Percentiles rank a stretch among this genome's conserved stretches.
Conservation (phyloP, 495 filamentous ascomycete species). For the Aspergillus panamensis region DNA sequence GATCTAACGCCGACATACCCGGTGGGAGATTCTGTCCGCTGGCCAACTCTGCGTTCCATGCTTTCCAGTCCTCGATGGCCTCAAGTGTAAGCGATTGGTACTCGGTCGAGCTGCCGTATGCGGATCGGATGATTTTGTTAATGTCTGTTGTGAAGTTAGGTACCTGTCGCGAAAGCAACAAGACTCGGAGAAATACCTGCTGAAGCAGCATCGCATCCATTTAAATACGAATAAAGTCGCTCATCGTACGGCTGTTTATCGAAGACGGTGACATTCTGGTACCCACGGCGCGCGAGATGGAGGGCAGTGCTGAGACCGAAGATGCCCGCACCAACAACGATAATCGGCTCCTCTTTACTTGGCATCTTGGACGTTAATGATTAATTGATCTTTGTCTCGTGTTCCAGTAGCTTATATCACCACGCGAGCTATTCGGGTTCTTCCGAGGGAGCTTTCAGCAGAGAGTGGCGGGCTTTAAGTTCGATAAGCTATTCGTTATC, state of each 20-base stretch:
- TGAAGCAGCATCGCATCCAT: conserved; percentile 34
- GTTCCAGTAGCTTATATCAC: no score
- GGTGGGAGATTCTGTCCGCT: conserved; percentile 26
- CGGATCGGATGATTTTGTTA: conserved; percentile 45
- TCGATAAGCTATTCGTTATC: no score
- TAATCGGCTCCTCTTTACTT: conserved; percentile 24
- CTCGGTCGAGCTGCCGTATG: conserved; percentile 36
- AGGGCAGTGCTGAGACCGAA: conserved; percentile 43
- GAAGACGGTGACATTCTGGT: conserved; percentile 39
- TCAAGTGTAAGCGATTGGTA: conserved; percentile 45
- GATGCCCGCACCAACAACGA: conserved; percentile 44
- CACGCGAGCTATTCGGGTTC: no score
- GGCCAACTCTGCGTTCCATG: conserved; percentile 39
- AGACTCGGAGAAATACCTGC: conserved; percentile 20
- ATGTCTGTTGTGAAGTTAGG: conserved; percentile 26
- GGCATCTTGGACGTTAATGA: no score
- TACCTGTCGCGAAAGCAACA: neutral
- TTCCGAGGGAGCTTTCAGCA: no score
- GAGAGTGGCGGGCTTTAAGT: no score
- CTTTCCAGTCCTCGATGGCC: conserved; percentile 34
- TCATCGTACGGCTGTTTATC: conserved; percentile 41
- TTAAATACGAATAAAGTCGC: conserved; percentile 27
- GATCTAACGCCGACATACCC: conserved; percentile 27
- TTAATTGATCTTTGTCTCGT: no score
- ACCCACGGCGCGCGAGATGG: conserved; percentile 40